phyloP scores from a whole-genome alignment of 345 rosid genomes.

The Hibiscus tridactylites region DNA sequence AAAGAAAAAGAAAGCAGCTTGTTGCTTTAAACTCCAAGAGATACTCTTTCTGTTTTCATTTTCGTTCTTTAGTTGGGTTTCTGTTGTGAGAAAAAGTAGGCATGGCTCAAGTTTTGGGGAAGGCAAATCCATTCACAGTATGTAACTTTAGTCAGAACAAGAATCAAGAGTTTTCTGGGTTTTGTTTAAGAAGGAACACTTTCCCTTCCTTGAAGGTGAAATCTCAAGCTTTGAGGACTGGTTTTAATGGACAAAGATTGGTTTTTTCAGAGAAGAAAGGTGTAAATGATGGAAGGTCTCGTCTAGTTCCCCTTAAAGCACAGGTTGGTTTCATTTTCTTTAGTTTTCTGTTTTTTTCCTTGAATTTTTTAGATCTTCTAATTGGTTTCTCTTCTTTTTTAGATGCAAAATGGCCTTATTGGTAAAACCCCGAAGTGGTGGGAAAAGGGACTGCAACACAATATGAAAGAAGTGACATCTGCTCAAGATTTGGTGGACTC shows the following conservation, averaged over 20 bases:
- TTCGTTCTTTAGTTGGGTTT: neutral
- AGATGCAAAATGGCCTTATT: slow-evolving; percentile 40
- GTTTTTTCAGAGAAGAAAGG: slow-evolving; percentile 20
- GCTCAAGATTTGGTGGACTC: slow-evolving; percentile 81
- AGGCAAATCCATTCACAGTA: slow-evolving; percentile 29
- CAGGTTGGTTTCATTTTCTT: slow-evolving; percentile 35
- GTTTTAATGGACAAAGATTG: slow-evolving; percentile 41
- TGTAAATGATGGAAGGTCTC: slow-evolving; percentile 19
- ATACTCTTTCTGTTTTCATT: no score
- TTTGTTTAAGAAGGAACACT: slow-evolving; percentile 10
- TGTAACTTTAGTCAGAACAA: slow-evolving; percentile 19
- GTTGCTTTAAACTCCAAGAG: neutral
- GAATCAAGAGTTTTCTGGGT: slow-evolving; percentile 22
- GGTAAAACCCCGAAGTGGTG: slow-evolving; percentile 73
- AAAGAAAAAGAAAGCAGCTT: neutral
- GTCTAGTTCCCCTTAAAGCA: slow-evolving; percentile 29
- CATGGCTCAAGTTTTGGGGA: slow-evolving; percentile 51
- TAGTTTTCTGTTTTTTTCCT: neutral
- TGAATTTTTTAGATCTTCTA: neutral
- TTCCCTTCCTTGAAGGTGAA: slow-evolving; percentile 28
- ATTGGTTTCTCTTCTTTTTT: neutral
- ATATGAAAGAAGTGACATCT: slow-evolving; percentile 76
- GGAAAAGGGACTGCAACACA: slow-evolving; percentile 71
- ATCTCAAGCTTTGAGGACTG: slow-evolving; percentile 29
- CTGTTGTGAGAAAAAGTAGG: slow-evolving; percentile 2